phyloP scores from a whole-genome alignment of 345 rosid species.

The Eucalyptus regnans region DNA sequence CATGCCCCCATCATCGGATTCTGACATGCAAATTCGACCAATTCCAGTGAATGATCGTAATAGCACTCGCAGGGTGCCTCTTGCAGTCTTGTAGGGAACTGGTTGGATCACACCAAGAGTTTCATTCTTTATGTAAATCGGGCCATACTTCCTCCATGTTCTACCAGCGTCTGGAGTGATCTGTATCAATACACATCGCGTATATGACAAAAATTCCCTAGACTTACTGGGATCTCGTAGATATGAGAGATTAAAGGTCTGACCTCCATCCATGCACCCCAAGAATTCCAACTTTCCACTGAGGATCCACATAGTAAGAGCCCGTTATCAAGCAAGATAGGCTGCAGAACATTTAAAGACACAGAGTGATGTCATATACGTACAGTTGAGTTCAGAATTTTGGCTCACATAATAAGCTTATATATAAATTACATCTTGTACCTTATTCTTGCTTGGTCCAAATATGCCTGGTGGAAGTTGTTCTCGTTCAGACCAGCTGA shows the following conservation, averaged over 20 bases:
- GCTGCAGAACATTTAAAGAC: slow-evolving; percentile 23
- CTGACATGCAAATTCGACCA: slow-evolving; percentile 61
- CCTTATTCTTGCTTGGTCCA: slow-evolving; percentile 91
- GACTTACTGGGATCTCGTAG: neutral
- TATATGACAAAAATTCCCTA: neutral
- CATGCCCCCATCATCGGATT: slow-evolving; percentile 60
- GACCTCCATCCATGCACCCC: slow-evolving; percentile 98
- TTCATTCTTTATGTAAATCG: slow-evolving; percentile 50
- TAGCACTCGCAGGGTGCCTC: slow-evolving; percentile 50
- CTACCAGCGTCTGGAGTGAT: slow-evolving; percentile 62
- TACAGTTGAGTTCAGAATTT: neutral
- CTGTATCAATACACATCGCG: slow-evolving; percentile 7
- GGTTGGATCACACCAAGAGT: slow-evolving; percentile 93
- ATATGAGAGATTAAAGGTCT: neutral
- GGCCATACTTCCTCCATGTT: slow-evolving; percentile 81
- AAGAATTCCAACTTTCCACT: slow-evolving; percentile 90
- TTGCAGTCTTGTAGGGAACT: slow-evolving; percentile 56
- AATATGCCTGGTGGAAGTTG: slow-evolving; percentile 90
- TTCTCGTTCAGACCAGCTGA: slow-evolving; percentile 64
- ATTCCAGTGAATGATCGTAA: slow-evolving; percentile 57
- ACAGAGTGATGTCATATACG: neutral
- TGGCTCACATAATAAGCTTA: neutral
- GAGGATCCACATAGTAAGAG: slow-evolving; percentile 82
- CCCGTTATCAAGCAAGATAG: slow-evolving; percentile 64
- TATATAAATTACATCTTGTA: neutral